phyloP scores from a whole-genome alignment of 352 stramenopile genomes.

The Elongisporangium anandrum region DNA sequence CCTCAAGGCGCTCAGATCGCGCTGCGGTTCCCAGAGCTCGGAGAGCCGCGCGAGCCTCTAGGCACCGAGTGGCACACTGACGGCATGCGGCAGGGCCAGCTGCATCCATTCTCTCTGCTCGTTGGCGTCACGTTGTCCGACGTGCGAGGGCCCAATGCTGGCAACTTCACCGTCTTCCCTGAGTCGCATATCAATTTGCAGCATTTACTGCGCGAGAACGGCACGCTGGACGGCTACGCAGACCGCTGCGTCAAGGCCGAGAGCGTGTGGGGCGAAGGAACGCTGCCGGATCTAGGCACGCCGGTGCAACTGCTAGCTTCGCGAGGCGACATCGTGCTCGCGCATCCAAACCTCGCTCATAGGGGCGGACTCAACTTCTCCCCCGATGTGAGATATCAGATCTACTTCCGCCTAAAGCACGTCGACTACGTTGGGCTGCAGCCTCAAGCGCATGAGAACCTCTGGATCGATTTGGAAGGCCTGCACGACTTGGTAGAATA shows the following conservation, averaged over 20 bases:
- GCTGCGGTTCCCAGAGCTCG: conserved; percentile 68
- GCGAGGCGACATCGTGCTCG: conserved; percentile 64
- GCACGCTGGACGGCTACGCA: conserved; percentile 43
- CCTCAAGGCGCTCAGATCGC: conserved; percentile 65
- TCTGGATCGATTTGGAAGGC: conserved; percentile 59
- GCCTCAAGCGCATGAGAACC: conserved; percentile 12
- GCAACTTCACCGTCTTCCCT: conserved; percentile 76
- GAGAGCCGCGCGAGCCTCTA: conserved; percentile 44
- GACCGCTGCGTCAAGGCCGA: conserved; percentile 60
- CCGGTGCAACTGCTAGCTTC: conserved; percentile 54
- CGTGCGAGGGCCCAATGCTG: conserved; percentile 44
- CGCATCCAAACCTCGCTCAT: conserved; percentile 70
- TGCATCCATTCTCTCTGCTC: conserved; percentile 68
- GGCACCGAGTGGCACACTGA: conserved; percentile 84
- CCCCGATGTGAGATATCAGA: conserved; percentile 73
- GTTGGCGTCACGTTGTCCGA: conserved; percentile 71
- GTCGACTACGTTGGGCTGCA: conserved; percentile 36
- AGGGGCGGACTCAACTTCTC: conserved; percentile 80
- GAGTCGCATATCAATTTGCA: conserved; percentile 55
- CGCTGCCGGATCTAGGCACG: conserved; percentile 55
- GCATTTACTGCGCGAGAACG: conserved; percentile 36
- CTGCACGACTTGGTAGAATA: conserved; percentile 18
- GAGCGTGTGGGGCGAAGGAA: conserved; percentile 76
- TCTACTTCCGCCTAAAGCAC: conserved; percentile 85
- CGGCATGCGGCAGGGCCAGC: conserved; percentile 69